Evolutionary conservation across 202 grass and related monocot species (phyloP).

Genomic region (Elaeis oleifera): DNA sequence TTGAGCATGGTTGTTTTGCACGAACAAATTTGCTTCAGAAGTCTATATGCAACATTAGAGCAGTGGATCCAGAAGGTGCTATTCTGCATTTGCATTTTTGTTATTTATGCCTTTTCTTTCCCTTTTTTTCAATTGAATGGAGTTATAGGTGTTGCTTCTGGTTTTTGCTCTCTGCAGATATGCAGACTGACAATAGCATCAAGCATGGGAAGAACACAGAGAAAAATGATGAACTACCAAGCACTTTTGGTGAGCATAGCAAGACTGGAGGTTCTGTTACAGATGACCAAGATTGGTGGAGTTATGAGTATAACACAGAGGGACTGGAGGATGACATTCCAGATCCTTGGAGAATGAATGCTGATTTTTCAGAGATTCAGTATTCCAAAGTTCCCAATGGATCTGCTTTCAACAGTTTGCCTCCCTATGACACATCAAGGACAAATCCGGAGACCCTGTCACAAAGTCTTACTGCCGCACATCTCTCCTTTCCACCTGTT

Average conservation of each 20-base stretch:
- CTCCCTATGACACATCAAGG: neutral
- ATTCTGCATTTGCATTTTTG: too few relatives aligned
- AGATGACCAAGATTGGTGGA: neutral
- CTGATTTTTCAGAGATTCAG: neutral
- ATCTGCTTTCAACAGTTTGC: neutral
- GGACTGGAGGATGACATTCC: neutral
- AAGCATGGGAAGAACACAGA: too few relatives aligned
- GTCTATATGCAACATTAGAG: constrained; percentile 16
- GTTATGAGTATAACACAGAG: neutral
- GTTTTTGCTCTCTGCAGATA: too few relatives aligned
- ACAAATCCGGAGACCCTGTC: neutral
- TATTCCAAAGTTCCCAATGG: neutral
- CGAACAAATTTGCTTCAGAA: constrained; percentile 52
- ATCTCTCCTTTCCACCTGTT: neutral
- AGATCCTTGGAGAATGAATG: neutral
- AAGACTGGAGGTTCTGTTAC: neutral
- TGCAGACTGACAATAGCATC: too few relatives aligned
- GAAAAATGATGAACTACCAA: too few relatives aligned
- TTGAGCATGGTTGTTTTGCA: constrained; percentile 48
- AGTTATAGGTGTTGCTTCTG: too few relatives aligned
- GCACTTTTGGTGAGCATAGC: too few relatives aligned
- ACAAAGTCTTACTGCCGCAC: neutral
- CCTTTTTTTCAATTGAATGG: too few relatives aligned
- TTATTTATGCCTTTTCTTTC: too few relatives aligned
- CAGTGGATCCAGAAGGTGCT: too few relatives aligned